Conservation (phyloP, 2,329 filamentous ascomycete species). For the Colletotrichum godetiae region DNA sequence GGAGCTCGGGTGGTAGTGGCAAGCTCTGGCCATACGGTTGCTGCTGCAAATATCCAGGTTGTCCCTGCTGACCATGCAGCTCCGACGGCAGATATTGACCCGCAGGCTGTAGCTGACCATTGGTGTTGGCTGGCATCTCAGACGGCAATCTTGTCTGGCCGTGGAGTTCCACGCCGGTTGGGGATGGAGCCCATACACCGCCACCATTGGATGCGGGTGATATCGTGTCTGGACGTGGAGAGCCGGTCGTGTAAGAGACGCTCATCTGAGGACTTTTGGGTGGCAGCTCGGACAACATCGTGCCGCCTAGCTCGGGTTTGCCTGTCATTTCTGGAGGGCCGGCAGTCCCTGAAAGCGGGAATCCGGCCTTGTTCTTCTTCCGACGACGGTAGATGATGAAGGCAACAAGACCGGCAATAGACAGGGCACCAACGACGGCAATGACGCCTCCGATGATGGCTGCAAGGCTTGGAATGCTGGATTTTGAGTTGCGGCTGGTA, state of each 20-base stretch:
- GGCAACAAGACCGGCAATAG: slow-evolving; percentile 43
- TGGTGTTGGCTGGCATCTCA: slow-evolving; percentile 39
- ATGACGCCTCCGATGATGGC: slow-evolving; percentile 48
- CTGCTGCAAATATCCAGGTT: slow-evolving; percentile 32
- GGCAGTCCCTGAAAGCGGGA: slow-evolving; percentile 33
- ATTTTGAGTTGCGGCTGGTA: background rate
- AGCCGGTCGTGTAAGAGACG: slow-evolving; percentile 37
- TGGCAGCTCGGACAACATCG: slow-evolving; percentile 34
- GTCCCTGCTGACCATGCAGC: slow-evolving; percentile 35
- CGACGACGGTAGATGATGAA: slow-evolving; percentile 52
- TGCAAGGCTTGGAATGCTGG: slow-evolving; percentile 40
- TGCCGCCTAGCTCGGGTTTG: slow-evolving; percentile 47
- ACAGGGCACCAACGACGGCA: slow-evolving; percentile 23
- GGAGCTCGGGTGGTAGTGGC: slow-evolving; percentile 32
- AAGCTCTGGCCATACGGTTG: slow-evolving; percentile 32
- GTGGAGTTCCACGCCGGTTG: slow-evolving; percentile 42
- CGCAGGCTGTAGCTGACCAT: slow-evolving; percentile 35
- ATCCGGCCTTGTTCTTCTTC: slow-evolving; percentile 38
- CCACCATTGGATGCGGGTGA: slow-evolving; percentile 41
- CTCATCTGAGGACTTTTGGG: slow-evolving; percentile 45
- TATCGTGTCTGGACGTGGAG: slow-evolving; percentile 38
- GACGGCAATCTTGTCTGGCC: slow-evolving; percentile 36
- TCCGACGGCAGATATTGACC: slow-evolving; percentile 39
- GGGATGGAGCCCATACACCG: slow-evolving; percentile 38
- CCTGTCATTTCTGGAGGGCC: slow-evolving; percentile 38